Evolutionary conservation across 2,329 filamentous ascomycete genomes (phyloP), one percentile per base, ranked within the genome.

Genomic region (Arthroderma sp.): DNA sequence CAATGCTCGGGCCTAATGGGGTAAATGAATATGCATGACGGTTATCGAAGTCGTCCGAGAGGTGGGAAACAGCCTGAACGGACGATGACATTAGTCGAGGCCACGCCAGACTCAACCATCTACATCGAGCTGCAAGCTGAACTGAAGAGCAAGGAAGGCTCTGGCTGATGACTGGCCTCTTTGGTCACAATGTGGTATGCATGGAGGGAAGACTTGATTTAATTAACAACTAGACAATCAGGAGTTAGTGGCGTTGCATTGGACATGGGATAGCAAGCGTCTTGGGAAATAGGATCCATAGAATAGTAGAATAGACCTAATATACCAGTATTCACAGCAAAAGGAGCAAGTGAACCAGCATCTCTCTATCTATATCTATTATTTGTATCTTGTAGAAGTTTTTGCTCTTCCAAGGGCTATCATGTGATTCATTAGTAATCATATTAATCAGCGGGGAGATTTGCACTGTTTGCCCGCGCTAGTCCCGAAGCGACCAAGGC

Each of bases 401-500:
- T n/a, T n/a, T n/a, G n/a, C n/a, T n/a, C n/a, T n/a, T n/a, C n/a
- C n/a, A n/a, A n/a, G n/a, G n/a, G n/a, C 38, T n/a, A 11, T 17
- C 44, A 38, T 41, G 43, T 35, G 56, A 43, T 17, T 38, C n/a
- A 51, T 21, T 57, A 47, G 28, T 33, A n/a, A 52, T 9, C 23
- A 31, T 8, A 1, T 39, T 38, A 41, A 6, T 41, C 9, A 28
- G n/a, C 38, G 4, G 8, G 13, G 13, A 25, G 31, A 15, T 38
- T 41, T 54, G 52, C 35, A 38, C n/a, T 39, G 52, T 41, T 39
- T 38, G 52, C 15, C 7, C n/a, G 17, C 52, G 17, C 52, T 54
- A 54, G 35, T n/a, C 52, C 52, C 33, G n/a, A 54, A 19, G 52
- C 52, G 33, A 25, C 52, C 33, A 19, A 49, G 44, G 44, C 44